Base-by-base conservation (phyloP, 2,329 filamentous ascomycete species). In the Penicillium expansum region DNA sequence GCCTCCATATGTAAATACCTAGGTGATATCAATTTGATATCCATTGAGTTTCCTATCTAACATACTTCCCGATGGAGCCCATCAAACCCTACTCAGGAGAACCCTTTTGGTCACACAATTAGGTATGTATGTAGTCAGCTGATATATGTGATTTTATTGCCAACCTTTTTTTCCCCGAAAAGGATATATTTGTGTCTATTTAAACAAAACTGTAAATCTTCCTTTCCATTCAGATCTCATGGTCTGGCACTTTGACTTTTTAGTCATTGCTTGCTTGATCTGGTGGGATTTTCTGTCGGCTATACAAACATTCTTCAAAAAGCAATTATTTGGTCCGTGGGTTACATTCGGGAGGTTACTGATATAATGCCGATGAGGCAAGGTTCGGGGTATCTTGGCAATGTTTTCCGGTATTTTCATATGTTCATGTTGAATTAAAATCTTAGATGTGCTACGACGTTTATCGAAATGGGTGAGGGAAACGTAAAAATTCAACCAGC, bases 281-380 rank as follows among this genome's bases (percentile, higher is more conserved):
- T 10, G 14, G 16, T 3, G 10, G 20, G 29, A 11, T 2, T 10
- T 13, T 35, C 20, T 32, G 20, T 24, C n/a, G 20, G 24, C n/a
- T 41, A 29, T 20, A 14, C 24, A 24, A 35, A 30, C 16, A 38
- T 37, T 37, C 3, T 16, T 13, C 4, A 3, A 10, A 37, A n/a
- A 14, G 5, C 1, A 29, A 7, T 14, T 11, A n/a, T 24, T 39
- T 10, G 5, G 9, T 11, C 16, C 11, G 33, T 61, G 41, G 62
- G 62, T 65, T 65, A 59, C 62, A 65, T 61, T 65, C 63, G 58
- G 62, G 48, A 60, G 50, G 60, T 62, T 62, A 59, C 53, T 55
- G 42, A 35, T 60, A 48, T 27, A n/a, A 35, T 18, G 29, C 52
- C 10, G 18, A 20, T 27, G 37, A 18, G 16, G 10, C 38, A 48